These are phyloP conservation scores for Solanum acaule DNA, from an alignment of 257 asterid species.

Conservation along the genomic window DNA sequence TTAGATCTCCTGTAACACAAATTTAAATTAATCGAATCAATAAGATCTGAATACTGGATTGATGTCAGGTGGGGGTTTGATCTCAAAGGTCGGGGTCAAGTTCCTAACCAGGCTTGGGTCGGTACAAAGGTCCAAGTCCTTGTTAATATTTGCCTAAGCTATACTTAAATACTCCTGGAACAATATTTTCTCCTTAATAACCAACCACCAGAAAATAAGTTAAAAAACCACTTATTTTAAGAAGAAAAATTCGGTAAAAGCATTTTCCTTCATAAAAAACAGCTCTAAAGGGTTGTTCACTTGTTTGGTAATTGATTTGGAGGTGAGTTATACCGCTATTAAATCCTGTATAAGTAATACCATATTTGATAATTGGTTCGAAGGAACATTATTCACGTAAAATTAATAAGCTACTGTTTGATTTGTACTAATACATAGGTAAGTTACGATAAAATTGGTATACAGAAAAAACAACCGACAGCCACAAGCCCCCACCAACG, in stretches of 20 bases:
- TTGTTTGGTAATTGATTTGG: neutral
- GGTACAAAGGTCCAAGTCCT: neutral
- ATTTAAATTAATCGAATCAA: neutral
- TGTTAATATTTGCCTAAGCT: too few relatives aligned
- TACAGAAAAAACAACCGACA: neutral
- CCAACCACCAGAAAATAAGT: neutral
- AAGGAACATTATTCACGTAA: neutral
- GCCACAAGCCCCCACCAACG: neutral
- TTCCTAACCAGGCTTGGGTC: neutral
- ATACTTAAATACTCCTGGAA: too few relatives aligned
- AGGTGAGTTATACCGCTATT: neutral
- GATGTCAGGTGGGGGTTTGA: neutral
- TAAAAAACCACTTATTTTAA: neutral
- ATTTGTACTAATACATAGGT: too few relatives aligned
- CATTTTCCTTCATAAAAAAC: neutral
- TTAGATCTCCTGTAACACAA: neutral
- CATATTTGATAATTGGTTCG: rapidly evolving
- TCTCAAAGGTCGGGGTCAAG: neutral
- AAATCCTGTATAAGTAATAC: rapidly evolving
- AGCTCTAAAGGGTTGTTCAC: neutral
- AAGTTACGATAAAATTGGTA: neutral
- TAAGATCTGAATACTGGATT: rapidly evolving
- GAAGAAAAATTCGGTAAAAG: neutral
- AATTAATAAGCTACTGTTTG: rapidly evolving
- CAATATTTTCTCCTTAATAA: neutral